A percentile compares a stretch with the other conserved stretches of the same genome.
Conservation (phyloP, 2,329 filamentous ascomycete species). For the Myotisia sp. region DNA sequence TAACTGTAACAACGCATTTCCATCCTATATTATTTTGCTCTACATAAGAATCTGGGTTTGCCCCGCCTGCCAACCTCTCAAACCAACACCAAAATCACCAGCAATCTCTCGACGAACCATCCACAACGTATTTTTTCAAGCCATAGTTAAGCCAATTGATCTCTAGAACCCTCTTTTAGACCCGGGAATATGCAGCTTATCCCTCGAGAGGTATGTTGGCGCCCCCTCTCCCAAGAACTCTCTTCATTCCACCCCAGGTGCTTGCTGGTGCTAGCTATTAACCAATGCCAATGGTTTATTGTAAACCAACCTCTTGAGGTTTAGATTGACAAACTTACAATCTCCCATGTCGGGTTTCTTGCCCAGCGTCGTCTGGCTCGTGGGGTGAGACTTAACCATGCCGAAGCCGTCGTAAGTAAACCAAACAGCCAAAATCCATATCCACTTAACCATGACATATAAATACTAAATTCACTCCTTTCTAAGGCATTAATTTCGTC, state of each 20-base stretch:
- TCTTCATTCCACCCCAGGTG: constrained; percentile 9
- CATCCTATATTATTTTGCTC: too few relatives aligned
- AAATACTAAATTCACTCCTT: not conserved
- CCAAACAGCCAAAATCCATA: too few relatives aligned
- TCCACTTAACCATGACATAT: not conserved
- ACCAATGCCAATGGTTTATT: not conserved
- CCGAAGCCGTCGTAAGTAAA: constrained; percentile 58
- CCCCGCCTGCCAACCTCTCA: too few relatives aligned
- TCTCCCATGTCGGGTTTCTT: constrained; percentile 73
- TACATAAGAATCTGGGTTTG: too few relatives aligned
- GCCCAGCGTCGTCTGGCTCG: constrained; percentile 78
- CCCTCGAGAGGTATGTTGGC: constrained; percentile 33
- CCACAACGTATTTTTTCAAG: too few relatives aligned
- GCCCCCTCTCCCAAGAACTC: constrained; percentile 35
- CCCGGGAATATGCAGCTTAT: constrained; percentile 30
- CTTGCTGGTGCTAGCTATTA: constrained; percentile 11
- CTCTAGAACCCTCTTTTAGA: not conserved
- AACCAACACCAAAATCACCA: too few relatives aligned
- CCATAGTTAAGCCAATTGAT: too few relatives aligned
- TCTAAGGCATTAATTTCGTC: constrained; percentile 52
- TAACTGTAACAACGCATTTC: not conserved
- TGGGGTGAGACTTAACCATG: constrained; percentile 77
- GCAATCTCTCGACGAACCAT: too few relatives aligned
- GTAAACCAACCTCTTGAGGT: not conserved
- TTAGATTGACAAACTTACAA: constrained; percentile 89